phyloP scores from a whole-genome alignment of 1,139 yeast genomes.

The Taiozyma sp. region DNA sequence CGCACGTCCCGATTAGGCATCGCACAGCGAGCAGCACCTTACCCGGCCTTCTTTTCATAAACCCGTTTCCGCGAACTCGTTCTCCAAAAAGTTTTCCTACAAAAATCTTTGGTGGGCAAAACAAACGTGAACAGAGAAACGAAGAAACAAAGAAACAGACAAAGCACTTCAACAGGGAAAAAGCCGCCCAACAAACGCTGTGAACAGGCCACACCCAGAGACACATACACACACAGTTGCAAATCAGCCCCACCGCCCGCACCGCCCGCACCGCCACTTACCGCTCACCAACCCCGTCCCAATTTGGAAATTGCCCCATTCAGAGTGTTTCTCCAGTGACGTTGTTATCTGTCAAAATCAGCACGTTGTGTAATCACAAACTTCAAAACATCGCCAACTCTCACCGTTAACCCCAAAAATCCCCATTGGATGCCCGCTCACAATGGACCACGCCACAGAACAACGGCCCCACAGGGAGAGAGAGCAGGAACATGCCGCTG shows the following conservation, averaged over 20 bases:
- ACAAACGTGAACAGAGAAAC: not conserved
- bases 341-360: not conserved
- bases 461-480: not conserved
- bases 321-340: not conserved
- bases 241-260: not conserved
- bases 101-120: not conserved
- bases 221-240: not conserved
- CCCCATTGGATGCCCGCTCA: not conserved
- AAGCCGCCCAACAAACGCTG: not conserved
- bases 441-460: not conserved
- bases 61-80: not conserved
- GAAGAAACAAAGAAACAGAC: not conserved
- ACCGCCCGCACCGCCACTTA: not conserved
- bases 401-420: not conserved
- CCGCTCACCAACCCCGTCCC: not conserved
- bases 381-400: not conserved
- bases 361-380: not conserved
- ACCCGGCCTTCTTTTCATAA: not conserved
- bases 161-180: not conserved
- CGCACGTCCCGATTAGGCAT: not conserved
- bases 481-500: not conserved
- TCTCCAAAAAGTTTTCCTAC: not conserved
- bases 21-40: not conserved
- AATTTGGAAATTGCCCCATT: not conserved
- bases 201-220: not conserved